Evolutionary conservation across 2,329 filamentous ascomycete genomes (phyloP), one percentile per base, ranked within the genome.

Genomic region (Pseudomassariella vexata): DNA sequence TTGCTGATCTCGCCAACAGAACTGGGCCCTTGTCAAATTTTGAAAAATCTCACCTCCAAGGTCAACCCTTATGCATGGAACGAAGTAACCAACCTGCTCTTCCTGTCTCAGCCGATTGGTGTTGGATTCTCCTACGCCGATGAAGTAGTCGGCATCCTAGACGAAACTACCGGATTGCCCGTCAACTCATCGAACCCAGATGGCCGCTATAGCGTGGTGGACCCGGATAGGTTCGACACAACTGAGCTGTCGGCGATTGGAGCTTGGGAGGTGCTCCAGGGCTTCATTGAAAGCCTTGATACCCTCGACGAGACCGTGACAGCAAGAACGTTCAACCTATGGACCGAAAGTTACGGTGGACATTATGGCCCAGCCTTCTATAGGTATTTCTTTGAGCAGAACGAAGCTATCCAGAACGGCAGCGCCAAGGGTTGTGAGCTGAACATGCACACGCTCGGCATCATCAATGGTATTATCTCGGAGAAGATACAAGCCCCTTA

Each of bases 371-470:
- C 48, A 1, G 52, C 49, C 3, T 77, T 78, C 53, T 74, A 64
- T 54, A 62, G 66, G 34, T 67, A 75, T 49, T 78, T 79, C 50
- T 62, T 73, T 32, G 57, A 74, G 15, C 68, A 79, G 43, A 79
- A 78, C 39, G 49, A 65, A 30, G 57, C 63, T 34, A 76, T 79
- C 40, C 46, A 57, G 26, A 70, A 69, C 20, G 70, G 70, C 5
- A 59, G 52, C 2, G 51, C 57, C 16, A 49, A 61, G 1, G 72
- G 72, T 9, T 61, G 68, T 17, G 54, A 64, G 10, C 61, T 78
- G 5, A 63, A 71, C 28, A 68, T 74, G 50, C 68, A 72, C 41
- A 65, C 67, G 0, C 58, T 75, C 16, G 65, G 72, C 2, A 66
- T 76, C 19, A 68, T 69, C 23, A 76, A 76, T 38, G 71, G 69